Evolutionary conservation across 345 rosid species (phyloP), one percentile per base, ranked within the genome.

Genomic region (Moricandia moricandioides): DNA sequence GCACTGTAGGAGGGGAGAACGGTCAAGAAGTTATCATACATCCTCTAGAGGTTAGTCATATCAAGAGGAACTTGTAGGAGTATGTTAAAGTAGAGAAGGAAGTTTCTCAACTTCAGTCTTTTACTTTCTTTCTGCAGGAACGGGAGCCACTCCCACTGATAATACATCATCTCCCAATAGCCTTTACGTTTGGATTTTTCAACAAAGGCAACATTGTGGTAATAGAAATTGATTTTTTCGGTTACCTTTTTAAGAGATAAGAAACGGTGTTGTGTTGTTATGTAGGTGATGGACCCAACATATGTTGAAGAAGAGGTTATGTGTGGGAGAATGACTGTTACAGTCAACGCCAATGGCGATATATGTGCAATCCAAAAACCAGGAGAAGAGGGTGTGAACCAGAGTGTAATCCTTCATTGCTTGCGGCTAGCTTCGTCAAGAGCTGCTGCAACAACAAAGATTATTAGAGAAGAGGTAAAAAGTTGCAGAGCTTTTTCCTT

Each of bases 81-180:
- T 27, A 31, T 58, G 27, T 52, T 49, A 3, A 51, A 69, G 64
- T 63, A 39, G 12, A 24, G 10, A 51, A 77, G 8, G 12, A 60
- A 33, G 67, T 4, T 71, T 45, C 5, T 56, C 6, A 34, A 58
- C 37, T 47, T 21, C 7, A 55, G 64, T 14, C 27, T 33, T 31
- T 70, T n/a, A 5, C 12, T 74, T n/a, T 65, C 67, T 26, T 72
- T 78, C 78, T 30, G 70, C 88, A 92, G 99, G 92, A 71, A 39
- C 83, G 81, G 77, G 97, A 96, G 66, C 98, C 99, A 8, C 87
- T 92, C 68, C 91, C 98, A 59, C 83, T 92, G 86, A 96, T 84
- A 14, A 80, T 96, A 69, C 99, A 96, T 79, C 99, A 96, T 87
- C 88, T 92, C 40, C 99, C 98, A 34, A 84, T 96, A 76, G 97